Evolutionary conservation across 1,139 yeast genomes (phyloP), one percentile per base, ranked within the genome.

Genomic region (Yamadazyma aaseri): DNA sequence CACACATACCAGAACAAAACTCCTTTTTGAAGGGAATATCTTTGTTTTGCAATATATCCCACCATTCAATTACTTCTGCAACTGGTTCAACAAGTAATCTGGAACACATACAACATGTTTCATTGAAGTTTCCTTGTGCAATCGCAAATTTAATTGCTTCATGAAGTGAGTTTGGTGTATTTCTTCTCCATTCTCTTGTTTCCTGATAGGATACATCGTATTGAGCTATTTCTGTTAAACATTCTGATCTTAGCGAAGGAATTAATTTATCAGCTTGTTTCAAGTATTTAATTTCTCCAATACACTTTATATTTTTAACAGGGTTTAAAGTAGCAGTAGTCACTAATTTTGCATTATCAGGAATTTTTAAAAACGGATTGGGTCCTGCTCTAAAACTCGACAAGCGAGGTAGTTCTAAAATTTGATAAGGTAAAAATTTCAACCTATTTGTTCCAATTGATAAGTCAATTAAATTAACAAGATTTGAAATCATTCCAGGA

Each of bases 181-280:
- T 44, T 28, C 50, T 51, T 38, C 67, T 69, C 76, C 76, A 70
- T 22, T 45, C 46, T 36, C 56, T 63, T 1, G 75, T 69, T 39
- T 70, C 76, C 33, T 62, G 66, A 43, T 68, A 69, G 2, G 73
- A 56, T 3, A 67, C 71, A 40, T 70, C 75, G 40, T 69, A 66
- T 12, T 48, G 51, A 0, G 73, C 74, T 16, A 70, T 53, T 7
- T 49, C 46, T 26, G 65, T 51, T 26, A 69, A 55, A 39, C 72
- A 66, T 4, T 60, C 34, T 1, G 61, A 47, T 39, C 57, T 65
- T 28, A 70, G 50, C 1, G 72, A 55, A 2, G 66, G 60, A 1
- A 63, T 46, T 10, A 42, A 35, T 24, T 38, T 49, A 6, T 29
- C 39, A 17, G 39, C 20, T 13, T 35, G 21, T 20, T 44, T 41